These are phyloP conservation scores for Mrakia gelida DNA, from an alignment of 768 basidiomycete species.

Conservation along the genomic window DNA sequence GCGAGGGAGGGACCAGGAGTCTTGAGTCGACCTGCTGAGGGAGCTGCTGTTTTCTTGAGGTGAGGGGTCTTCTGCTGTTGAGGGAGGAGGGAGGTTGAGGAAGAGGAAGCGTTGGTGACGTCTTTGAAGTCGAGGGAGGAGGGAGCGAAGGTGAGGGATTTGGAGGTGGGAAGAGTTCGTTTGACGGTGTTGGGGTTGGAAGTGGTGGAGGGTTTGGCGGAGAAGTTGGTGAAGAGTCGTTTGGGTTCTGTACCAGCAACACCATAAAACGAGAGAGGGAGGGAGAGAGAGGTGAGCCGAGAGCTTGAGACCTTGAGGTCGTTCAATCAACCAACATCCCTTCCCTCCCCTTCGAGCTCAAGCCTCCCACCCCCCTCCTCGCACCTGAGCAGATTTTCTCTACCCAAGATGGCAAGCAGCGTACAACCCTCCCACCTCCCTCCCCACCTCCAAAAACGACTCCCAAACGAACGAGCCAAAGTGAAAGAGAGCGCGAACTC, in stretches of 20 bases:
- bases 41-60: not conserved
- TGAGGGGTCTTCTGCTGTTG: not conserved
- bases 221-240: slow-evolving; percentile 10
- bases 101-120: slow-evolving; percentile 1
- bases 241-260: slow-evolving; percentile 13
- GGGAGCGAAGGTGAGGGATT: slow-evolving; percentile 13
- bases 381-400: not conserved
- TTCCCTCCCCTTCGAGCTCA: not conserved
- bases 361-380: not conserved
- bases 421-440: no score
- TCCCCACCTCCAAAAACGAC: no score
- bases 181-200: not conserved
- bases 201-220: not conserved
- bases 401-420: not conserved
- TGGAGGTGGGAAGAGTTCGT: not conserved
- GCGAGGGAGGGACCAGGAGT: not conserved
- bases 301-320: not conserved
- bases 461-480: not conserved
- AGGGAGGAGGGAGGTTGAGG: not conserved
- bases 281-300: not conserved
- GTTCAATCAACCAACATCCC: not conserved
- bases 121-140: not conserved
- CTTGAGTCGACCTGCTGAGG: not conserved
- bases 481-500: not conserved
- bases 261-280: not conserved